Evolutionary conservation across 1,284 basidiomycete species (phyloP).

Genomic region (Mycena sp.): DNA sequence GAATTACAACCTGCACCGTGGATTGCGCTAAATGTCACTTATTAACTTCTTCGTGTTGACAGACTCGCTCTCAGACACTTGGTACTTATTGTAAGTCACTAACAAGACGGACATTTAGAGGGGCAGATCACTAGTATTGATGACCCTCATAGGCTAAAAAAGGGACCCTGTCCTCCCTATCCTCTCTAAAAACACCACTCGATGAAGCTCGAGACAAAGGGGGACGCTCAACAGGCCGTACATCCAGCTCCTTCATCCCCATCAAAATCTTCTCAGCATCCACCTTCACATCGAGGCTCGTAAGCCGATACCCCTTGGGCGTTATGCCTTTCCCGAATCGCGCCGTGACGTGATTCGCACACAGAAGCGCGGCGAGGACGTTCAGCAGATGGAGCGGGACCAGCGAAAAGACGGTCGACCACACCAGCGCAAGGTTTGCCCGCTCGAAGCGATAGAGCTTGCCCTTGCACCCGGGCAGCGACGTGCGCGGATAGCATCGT

Average conservation of each 20-base stretch:
- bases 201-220: slow-evolving; percentile 19
- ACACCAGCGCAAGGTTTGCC: slow-evolving; percentile 61
- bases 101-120: not conserved
- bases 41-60: too few relatives aligned
- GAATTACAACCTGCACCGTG: too few relatives aligned
- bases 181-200: slow-evolving; percentile 31
- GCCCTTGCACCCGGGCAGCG: slow-evolving; percentile 78
- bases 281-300: slow-evolving; percentile 50
- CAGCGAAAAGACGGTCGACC: slow-evolving; percentile 69
- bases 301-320: slow-evolving; percentile 72
- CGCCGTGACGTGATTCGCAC: slow-evolving; percentile 77
- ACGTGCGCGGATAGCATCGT: slow-evolving; percentile 72
- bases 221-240: not conserved
- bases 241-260: not conserved
- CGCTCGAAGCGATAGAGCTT: slow-evolving; percentile 70
- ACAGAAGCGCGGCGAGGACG: slow-evolving; percentile 71
- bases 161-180: slow-evolving; percentile 14
- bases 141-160: slow-evolving; percentile 14
- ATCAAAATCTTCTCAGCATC: slow-evolving; percentile 48
- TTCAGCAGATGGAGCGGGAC: slow-evolving; percentile 72
- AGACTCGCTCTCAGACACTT: too few relatives aligned
- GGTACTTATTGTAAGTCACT: too few relatives aligned
- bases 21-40: too few relatives aligned
- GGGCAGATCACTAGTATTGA: slow-evolving; percentile 3
- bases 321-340: slow-evolving; percentile 79